Evolutionary conservation across 192 early-diverging fungal genomes (phyloP).

Genomic region (Entomortierella lignicola): DNA sequence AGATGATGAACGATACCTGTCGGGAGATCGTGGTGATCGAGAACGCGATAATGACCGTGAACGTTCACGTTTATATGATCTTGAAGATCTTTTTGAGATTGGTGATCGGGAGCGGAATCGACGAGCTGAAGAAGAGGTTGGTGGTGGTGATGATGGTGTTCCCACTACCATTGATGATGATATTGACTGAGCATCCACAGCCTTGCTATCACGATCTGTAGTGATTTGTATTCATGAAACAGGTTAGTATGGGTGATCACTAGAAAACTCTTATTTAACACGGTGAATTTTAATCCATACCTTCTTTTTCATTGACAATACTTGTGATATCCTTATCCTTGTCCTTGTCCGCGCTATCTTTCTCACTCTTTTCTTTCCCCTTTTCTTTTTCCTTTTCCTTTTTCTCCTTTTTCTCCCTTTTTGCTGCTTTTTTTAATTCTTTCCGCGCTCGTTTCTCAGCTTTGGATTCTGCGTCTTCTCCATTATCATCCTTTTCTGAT

Average conservation of each 20-base stretch:
- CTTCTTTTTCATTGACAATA: neutral
- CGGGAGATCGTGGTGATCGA: neutral
- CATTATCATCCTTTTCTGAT: constrained; percentile 33
- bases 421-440: constrained; percentile 31
- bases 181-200: neutral
- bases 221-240: too few species aligned
- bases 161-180: neutral
- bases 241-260: too few species aligned
- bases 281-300: too few species aligned
- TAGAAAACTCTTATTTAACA: too few species aligned
- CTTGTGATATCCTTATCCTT: neutral
- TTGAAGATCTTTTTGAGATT: neutral
- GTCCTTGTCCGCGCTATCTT: constrained; percentile 1
- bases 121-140: constrained; percentile 1
- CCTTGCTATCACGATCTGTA: neutral
- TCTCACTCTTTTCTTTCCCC: neutral
- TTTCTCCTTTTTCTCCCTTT: constrained; percentile 29
- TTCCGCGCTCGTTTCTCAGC: constrained; percentile 28
- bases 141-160: neutral
- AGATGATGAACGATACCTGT: constrained; percentile 16
- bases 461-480: constrained; percentile 40
- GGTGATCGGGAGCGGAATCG: constrained; percentile 21
- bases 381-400: constrained; percentile 13
- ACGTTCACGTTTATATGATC: neutral
- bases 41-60: neutral